These are phyloP conservation scores for Cercospora sp. DNA, from an alignment of 2,329 filamentous ascomycete genomes.

Conservation along the genomic window DNA sequence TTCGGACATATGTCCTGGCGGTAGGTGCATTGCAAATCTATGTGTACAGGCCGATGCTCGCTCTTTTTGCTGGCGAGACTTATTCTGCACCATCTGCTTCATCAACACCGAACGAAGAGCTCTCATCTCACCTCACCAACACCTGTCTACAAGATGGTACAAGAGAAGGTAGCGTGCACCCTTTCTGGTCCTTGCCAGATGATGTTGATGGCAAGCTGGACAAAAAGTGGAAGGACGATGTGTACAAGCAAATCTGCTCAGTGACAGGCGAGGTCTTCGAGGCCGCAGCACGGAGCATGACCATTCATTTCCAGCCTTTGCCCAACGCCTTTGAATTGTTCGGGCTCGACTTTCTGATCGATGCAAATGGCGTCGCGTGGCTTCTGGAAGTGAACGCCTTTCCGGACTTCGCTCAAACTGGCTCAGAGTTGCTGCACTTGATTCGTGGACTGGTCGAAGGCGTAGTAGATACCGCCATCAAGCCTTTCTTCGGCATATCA, in stretches of 20 bases:
- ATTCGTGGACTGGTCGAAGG: slow-evolving; percentile 76
- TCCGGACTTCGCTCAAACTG: slow-evolving; percentile 93
- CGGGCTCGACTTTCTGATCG: slow-evolving; percentile 86
- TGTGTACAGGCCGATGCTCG: slow-evolving; percentile 88
- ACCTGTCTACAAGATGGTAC: slow-evolving; percentile 75
- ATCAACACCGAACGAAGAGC: slow-evolving; percentile 48
- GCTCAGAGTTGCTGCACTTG: slow-evolving; percentile 67
- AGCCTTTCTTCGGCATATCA: slow-evolving; percentile 61
- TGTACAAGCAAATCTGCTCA: slow-evolving; percentile 72
- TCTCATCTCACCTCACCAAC: slow-evolving; percentile 85
- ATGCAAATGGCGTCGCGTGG: slow-evolving; percentile 64
- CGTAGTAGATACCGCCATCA: slow-evolving; percentile 66
- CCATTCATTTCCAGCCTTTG: slow-evolving; percentile 86
- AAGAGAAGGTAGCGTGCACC: slow-evolving; percentile 65
- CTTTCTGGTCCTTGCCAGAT: slow-evolving; percentile 69
- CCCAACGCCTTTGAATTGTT: slow-evolving; percentile 90
- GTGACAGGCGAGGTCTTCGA: slow-evolving; percentile 79
- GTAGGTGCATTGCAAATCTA: slow-evolving; percentile 76
- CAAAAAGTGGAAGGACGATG: slow-evolving; percentile 54
- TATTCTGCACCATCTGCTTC: slow-evolving; percentile 65
- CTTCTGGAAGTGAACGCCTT: slow-evolving; percentile 93
- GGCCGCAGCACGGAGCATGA: slow-evolving; percentile 79
- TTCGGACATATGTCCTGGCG: slow-evolving; percentile 86
- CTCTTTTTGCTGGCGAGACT: slow-evolving; percentile 76
- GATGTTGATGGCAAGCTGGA: slow-evolving; percentile 31